These are phyloP conservation scores for Petasospora fabianii DNA, from an alignment of 1,139 yeast genomes.

Conservation along the genomic window DNA sequence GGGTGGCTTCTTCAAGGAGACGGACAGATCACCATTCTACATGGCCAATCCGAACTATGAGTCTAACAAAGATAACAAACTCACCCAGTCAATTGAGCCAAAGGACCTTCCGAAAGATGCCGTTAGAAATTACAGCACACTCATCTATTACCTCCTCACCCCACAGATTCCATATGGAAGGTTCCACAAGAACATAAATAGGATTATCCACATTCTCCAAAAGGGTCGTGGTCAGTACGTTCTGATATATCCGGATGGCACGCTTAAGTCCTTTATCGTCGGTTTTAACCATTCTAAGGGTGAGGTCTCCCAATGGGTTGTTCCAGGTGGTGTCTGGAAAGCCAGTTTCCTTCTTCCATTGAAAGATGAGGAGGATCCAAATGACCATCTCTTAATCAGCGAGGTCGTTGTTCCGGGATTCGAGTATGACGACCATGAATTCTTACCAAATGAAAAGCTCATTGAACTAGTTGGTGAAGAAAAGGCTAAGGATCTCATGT, in stretches of 20 bases:
- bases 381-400: constrained; percentile 42
- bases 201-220: constrained; percentile 47
- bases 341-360: constrained; percentile 41
- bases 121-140: constrained; percentile 38
- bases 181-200: constrained; percentile 42
- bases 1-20: constrained; percentile 49
- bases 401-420: constrained; percentile 55
- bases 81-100: not conserved
- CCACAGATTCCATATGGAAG: constrained; percentile 44
- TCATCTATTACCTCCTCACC: constrained; percentile 45
- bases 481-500: constrained; percentile 32
- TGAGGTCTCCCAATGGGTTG: constrained; percentile 51
- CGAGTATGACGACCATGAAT: constrained; percentile 46
- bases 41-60: constrained; percentile 35
- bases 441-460: constrained; percentile 35
- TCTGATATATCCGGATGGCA: constrained; percentile 43
- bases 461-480: constrained; percentile 34
- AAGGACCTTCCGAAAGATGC: constrained; percentile 3
- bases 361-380: constrained; percentile 28
- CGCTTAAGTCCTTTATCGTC: constrained; percentile 41
- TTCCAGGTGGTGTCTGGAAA: constrained; percentile 51
- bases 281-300: constrained; percentile 42
- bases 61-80: not conserved
- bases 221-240: constrained; percentile 49
- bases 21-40: constrained; percentile 42